These are phyloP conservation scores for Leucosporidium creatinivorum DNA, from an alignment of 768 basidiomycete species.

Conservation along the genomic window DNA sequence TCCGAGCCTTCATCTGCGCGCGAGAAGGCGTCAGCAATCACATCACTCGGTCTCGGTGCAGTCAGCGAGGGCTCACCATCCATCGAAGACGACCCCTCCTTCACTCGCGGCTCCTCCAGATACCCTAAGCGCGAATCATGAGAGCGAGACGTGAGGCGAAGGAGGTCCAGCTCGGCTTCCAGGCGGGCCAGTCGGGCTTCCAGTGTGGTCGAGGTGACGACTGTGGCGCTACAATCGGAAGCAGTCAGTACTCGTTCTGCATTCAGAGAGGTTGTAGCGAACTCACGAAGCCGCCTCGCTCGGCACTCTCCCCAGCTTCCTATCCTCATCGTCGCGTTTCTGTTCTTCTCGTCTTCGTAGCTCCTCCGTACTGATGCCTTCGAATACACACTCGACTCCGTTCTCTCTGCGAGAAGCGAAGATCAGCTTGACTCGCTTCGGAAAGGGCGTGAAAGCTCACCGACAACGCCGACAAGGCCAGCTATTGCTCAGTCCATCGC, in stretches of 20 bases:
- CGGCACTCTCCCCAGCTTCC: background rate
- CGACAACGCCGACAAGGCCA: no score
- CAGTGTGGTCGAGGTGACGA: background rate
- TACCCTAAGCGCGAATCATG: no score
- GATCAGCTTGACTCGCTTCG: no score
- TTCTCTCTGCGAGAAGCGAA: slow-evolving; percentile 9
- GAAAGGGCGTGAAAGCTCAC: no score
- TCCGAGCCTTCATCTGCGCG: background rate
- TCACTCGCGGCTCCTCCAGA: no score
- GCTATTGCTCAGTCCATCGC: no score
- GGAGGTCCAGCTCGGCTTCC: background rate
- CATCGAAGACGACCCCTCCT: no score
- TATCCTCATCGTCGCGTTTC: background rate
- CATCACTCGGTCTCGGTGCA: no score
- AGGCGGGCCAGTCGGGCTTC: no score
- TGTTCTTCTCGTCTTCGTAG: background rate
- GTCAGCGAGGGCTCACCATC: background rate
- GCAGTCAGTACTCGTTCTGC: no score
- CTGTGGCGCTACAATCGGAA: no score
- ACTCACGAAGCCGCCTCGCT: background rate
- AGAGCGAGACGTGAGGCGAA: background rate
- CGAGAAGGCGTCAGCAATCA: no score
- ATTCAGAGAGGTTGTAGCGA: background rate
- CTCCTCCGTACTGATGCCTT: slow-evolving; percentile 6
- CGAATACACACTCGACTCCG: slow-evolving; percentile 28